These are phyloP conservation scores for Lentinula guzmanii DNA, from an alignment of 768 basidiomycete genomes.

Conservation along the genomic window DNA sequence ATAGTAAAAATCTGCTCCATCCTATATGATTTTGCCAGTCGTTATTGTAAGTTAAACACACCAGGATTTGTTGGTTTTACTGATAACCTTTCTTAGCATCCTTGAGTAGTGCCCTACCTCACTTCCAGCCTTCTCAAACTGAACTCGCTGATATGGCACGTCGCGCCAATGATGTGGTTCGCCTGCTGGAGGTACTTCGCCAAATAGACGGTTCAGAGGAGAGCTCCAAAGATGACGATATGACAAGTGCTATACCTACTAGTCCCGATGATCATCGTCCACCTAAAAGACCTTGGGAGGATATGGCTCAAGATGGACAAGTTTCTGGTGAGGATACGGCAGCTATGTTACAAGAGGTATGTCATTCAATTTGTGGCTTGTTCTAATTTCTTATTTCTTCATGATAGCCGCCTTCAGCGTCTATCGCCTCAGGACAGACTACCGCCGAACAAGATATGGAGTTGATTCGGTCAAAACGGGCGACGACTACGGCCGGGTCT, in stretches of 20 bases:
- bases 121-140: constrained; percentile 42
- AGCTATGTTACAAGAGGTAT: constrained; percentile 27
- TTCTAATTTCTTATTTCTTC: background rate
- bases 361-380: constrained; percentile 6
- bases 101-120: constrained; percentile 39
- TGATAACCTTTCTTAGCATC: constrained; percentile 23
- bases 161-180: constrained; percentile 59
- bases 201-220: constrained; percentile 36
- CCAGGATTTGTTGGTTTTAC: background rate
- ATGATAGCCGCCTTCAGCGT: constrained; percentile 12
- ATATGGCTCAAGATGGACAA: constrained; percentile 46
- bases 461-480: constrained; percentile 74
- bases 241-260: constrained; percentile 11
- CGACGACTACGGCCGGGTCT: constrained; percentile 58
- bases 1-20: constrained; percentile 56
- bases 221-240: constrained; percentile 22
- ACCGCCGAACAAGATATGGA: constrained; percentile 85
- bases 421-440: constrained; percentile 26
- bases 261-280: constrained; percentile 49
- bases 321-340: constrained; percentile 16
- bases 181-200: constrained; percentile 57
- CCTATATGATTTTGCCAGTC: constrained; percentile 59
- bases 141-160: constrained; percentile 70
- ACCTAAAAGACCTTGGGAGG: constrained; percentile 80
- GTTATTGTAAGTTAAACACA: constrained; percentile 45